A percentile compares a stretch with the other conserved stretches of the same genome.
Evolutionary conservation across 179 eudicot genomes (phyloP).

Genomic region (Silene coronaria): DNA sequence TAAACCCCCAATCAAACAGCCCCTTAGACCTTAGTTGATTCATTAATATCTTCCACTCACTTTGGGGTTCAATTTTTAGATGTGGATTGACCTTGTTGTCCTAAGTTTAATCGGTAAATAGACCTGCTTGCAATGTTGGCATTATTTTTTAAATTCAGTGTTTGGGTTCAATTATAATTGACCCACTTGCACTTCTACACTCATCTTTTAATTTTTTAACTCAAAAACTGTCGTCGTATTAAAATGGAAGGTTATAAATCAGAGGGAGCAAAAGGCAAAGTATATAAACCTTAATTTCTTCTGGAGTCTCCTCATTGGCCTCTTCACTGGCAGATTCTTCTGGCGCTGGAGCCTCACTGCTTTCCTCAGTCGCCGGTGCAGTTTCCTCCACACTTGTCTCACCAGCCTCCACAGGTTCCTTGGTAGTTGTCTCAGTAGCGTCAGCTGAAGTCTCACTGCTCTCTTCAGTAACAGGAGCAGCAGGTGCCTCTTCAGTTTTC

Average conservation of each 20-base stretch:
- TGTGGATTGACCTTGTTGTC: neutral
- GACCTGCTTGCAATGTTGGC: neutral
- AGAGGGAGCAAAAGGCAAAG: neutral
- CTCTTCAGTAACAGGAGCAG: conserved; percentile 35
- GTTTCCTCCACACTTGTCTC: conserved; percentile 27
- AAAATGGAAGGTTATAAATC: neutral
- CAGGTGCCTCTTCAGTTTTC: conserved; percentile 41
- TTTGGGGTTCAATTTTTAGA: neutral
- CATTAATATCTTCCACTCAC: neutral
- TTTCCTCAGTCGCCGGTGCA: conserved; percentile 36
- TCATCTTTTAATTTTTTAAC: neutral
- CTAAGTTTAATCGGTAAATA: neutral
- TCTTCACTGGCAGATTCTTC: conserved; percentile 40
- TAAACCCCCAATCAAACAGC: too few species aligned
- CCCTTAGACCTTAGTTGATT: too few species aligned
- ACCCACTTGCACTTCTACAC: neutral
- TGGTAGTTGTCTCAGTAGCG: conserved; percentile 27
- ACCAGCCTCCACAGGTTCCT: conserved; percentile 26
- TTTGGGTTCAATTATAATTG: neutral
- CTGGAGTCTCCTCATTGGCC: conserved; percentile 49
- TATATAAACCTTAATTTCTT: conserved; percentile 56
- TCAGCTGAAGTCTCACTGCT: conserved; percentile 21
- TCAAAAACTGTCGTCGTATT: neutral
- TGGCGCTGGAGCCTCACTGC: conserved; percentile 32
- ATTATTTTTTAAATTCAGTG: neutral